Base-by-base conservation (phyloP, 163 green algal genomes). In the Volvox carteri region DNA sequence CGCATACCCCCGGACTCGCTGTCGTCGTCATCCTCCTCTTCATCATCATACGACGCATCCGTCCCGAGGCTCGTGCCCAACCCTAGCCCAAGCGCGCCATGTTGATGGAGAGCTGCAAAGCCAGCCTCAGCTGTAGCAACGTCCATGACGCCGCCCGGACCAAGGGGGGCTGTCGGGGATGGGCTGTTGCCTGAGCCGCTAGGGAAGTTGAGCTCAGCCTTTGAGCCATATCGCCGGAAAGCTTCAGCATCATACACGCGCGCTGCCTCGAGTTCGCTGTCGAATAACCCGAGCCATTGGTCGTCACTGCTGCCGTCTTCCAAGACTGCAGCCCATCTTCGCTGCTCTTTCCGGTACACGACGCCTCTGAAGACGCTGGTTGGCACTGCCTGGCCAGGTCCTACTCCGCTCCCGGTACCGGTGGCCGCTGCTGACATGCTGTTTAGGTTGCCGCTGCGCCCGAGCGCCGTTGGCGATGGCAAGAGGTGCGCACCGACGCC, bases 261-360 rank as follows among this genome's bases (percentile, higher is more conserved):
- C 1, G 92, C 92, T 5, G 93, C 94, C 44, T 92, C 94, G 28
- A 94, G 86, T 65, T 96, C 92, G 1, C 28, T 86, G 11, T 86
- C 65, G 60, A 86, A 95, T 52, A 92, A 92, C 18, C 93, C 93
- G 35, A 95, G 84, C 72, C 91, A 93, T n/a, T 92, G 80, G 37
- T 67, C 74, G 14, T 75, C 60, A 18, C 80, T 19, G 14, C 84
- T 33, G 11, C 84, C 65, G 44, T 88, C 86, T 42, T 87, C 54
- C 11, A 90, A 42, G 0, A 92, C 90, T 11, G 90, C 86, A 46
- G 90, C 86, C 86, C 86, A 93, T 37, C 87, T 68, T 46, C 88
- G 86, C 50, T 89, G 90, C 23, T 94, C 92, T 3, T 83, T 79
- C 44, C 93, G 89, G 58, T 91, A 94, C 50, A 81, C 60, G n/a